Conservation (phyloP, 805 yeast genomes). For the Zygotorulaspora florentina region DNA sequence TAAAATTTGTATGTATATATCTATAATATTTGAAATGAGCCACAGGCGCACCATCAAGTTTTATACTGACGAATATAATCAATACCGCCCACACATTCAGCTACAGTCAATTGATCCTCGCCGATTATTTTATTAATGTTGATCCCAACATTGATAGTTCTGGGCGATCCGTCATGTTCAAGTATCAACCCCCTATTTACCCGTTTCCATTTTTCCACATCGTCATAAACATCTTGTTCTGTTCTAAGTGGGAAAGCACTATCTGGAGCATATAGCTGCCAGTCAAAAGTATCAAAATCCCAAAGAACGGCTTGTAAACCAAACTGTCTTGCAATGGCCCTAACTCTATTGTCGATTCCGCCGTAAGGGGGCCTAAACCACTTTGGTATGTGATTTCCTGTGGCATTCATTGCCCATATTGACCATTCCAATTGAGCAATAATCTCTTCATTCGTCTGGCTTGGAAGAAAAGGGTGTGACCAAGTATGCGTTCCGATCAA, state of each 20-base stretch:
- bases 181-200: conserved; percentile 61
- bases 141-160: conserved; percentile 67
- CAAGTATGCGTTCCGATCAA: conserved; percentile 86
- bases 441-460: conserved; percentile 70
- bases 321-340: conserved; percentile 73
- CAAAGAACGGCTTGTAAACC: conserved; percentile 86
- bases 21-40: neutral
- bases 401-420: conserved; percentile 96
- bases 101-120: conserved; percentile 64
- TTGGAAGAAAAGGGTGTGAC: conserved; percentile 84
- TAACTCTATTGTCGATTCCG: conserved; percentile 81
- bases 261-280: conserved; percentile 62
- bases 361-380: conserved; percentile 98
- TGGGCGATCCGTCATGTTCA: conserved; percentile 75
- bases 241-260: conserved; percentile 34
- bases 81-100: conserved; percentile 67
- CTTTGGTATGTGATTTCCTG: conserved; percentile 78
- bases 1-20: conserved; percentile 1
- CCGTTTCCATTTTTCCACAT: conserved; percentile 51
- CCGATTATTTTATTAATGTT: conserved; percentile 55
- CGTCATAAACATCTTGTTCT: conserved; percentile 49
- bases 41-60: neutral
- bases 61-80: conserved; percentile 47
- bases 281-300: conserved; percentile 90
- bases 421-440: conserved; percentile 93